Conservation (phyloP, 2,329 filamentous ascomycete genomes). For the Neofusicoccum laricinum region DNA sequence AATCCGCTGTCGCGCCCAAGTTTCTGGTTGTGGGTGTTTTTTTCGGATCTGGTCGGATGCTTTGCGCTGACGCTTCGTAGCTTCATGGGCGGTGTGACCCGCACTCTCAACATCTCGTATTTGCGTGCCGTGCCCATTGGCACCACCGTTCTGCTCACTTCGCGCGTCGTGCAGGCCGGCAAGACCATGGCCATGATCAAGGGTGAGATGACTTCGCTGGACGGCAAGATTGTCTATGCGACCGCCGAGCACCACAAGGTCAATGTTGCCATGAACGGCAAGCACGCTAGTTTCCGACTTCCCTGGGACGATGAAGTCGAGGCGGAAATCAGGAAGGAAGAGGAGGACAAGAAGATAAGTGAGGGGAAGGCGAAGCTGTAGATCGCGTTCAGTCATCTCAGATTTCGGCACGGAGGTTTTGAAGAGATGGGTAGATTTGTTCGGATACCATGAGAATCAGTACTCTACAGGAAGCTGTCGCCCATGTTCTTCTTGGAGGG, state of each 20-base stretch:
- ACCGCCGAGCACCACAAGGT: constrained; percentile 56
- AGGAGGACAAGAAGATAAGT: background rate
- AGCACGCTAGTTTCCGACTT: constrained; percentile 39
- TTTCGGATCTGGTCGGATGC: background rate
- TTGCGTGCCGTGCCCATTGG: constrained; percentile 48
- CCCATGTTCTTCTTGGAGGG: no score
- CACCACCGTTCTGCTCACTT: constrained; percentile 43
- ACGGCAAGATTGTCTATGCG: constrained; percentile 48
- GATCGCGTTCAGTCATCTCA: background rate
- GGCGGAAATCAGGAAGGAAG: constrained; percentile 23
- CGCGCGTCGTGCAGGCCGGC: constrained; percentile 46
- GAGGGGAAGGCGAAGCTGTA: background rate
- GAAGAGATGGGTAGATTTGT: no score
- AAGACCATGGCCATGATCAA: constrained; percentile 53
- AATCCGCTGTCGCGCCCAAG: constrained; percentile 48
- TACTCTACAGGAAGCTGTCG: no score
- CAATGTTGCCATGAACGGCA: constrained; percentile 38
- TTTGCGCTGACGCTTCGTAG: constrained; percentile 17
- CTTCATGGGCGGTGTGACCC: constrained; percentile 51
- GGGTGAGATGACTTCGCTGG: constrained; percentile 48
- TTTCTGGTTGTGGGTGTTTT: constrained; percentile 46
- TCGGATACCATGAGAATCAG: no score
- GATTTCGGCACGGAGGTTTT: no score
- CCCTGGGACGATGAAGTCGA: constrained; percentile 47
- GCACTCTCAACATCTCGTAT: constrained; percentile 52